Conservation (phyloP, 73 alveolate species). For the Blepharisma stoltei region DNA sequence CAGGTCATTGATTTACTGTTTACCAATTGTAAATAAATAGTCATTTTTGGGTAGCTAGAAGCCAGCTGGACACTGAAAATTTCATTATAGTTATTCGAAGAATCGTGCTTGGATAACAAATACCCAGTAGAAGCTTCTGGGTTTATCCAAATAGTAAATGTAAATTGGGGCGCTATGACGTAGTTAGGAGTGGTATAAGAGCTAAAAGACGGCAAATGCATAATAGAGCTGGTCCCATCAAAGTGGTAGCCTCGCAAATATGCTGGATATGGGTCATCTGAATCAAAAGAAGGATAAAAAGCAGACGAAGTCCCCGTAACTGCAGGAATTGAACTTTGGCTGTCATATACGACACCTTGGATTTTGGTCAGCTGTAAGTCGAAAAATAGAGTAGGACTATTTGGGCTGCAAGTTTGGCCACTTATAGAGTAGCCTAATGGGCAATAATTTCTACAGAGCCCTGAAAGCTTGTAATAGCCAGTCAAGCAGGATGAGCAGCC, state of each 20-base stretch:
- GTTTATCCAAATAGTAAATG: not conserved
- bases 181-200: not conserved
- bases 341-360: not conserved
- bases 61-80: not conserved
- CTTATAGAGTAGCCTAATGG: not conserved
- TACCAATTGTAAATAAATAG: not conserved
- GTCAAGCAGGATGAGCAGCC: not conserved
- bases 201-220: not conserved
- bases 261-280: constrained; percentile 6
- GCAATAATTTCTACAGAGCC: constrained; percentile 8
- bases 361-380: not conserved
- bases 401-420: not conserved
- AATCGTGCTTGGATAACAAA: not conserved
- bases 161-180: not conserved
- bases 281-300: constrained; percentile 11
- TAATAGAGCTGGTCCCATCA: not conserved
- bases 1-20: not conserved
- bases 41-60: not conserved
- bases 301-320: not conserved
- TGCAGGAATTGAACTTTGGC: no score
- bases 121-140: not conserved
- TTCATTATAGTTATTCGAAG: not conserved
- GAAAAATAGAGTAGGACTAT: not conserved
- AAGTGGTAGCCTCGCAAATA: constrained; percentile 11
- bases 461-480: not conserved